Percentiles rank a stretch among this genome's conserved stretches.
These are phyloP conservation scores for Cantharellus anzutake DNA, from an alignment of 768 basidiomycete genomes.

Conservation along the genomic window DNA sequence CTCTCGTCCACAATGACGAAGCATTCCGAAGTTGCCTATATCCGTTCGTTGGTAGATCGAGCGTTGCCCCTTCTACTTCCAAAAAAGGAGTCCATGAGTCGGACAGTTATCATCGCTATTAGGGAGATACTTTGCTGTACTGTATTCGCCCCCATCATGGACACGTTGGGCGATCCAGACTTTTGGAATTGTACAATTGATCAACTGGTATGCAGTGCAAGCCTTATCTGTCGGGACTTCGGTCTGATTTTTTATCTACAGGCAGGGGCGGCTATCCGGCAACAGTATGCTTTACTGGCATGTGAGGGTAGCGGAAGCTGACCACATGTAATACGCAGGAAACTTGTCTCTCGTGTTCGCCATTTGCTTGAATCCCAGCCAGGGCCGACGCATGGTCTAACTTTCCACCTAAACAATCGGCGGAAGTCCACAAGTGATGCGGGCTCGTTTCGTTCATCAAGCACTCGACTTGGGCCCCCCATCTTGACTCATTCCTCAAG, in stretches of 20 bases:
- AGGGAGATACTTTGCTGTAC: constrained; percentile 71
- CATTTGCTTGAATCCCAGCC: constrained; percentile 67
- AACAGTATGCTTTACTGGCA: constrained; percentile 29
- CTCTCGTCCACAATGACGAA: constrained; percentile 76
- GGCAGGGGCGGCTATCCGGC: constrained; percentile 52
- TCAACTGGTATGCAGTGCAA: constrained; percentile 48
- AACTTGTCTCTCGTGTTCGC: constrained; percentile 72
- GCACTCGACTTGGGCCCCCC: constrained; percentile 56
- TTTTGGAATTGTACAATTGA: constrained; percentile 93
- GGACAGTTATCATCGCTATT: constrained; percentile 48
- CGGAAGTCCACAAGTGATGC: background rate
- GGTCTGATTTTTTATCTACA: constrained; percentile 11
- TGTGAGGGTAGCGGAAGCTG: no score
- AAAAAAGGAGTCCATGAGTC: constrained; percentile 50
- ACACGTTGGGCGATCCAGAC: constrained; percentile 88
- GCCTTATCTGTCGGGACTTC: background rate
- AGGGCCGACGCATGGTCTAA: constrained; percentile 18
- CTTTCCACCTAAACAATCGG: constrained; percentile 1
- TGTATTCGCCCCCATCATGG: constrained; percentile 71
- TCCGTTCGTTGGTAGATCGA: constrained; percentile 48
- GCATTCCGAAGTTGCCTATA: constrained; percentile 77
- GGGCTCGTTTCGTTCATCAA: constrained; percentile 20
- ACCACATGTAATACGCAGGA: constrained; percentile 24
- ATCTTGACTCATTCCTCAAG: constrained; percentile 81
- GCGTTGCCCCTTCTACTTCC: constrained; percentile 60